Conservation (phyloP, 2,329 filamentous ascomycete species). For the Bipolaris gigantea region DNA sequence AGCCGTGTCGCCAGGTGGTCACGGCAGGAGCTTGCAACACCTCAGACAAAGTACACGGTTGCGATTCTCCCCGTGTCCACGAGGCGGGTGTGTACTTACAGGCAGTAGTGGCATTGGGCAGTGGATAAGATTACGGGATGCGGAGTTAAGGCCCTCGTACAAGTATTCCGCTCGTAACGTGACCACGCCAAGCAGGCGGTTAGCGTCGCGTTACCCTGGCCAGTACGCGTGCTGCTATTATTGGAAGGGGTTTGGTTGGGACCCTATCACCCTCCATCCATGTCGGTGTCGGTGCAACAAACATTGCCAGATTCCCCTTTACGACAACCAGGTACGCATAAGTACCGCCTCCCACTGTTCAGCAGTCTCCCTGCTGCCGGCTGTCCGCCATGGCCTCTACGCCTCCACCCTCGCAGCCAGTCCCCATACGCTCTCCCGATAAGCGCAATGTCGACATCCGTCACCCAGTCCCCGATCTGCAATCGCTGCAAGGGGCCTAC, state of each 20-base stretch:
- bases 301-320: slow-evolving; percentile 21
- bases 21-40: background rate
- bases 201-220: slow-evolving; percentile 14
- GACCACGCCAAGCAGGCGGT: slow-evolving; percentile 16
- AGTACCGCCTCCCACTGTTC: background rate
- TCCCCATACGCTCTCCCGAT: slow-evolving; percentile 24
- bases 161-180: slow-evolving; percentile 3
- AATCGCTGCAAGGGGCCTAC: slow-evolving; percentile 63
- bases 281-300: slow-evolving; percentile 20
- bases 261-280: slow-evolving; percentile 5
- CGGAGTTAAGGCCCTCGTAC: slow-evolving; percentile 1
- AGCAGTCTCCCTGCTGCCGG: slow-evolving; percentile 3
- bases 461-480: slow-evolving; percentile 65
- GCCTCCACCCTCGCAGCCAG: slow-evolving; percentile 21
- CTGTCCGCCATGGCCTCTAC: slow-evolving; percentile 29
- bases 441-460: slow-evolving; percentile 31
- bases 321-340: background rate
- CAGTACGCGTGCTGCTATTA: slow-evolving; percentile 24
- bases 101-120: background rate
- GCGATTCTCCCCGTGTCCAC: background rate
- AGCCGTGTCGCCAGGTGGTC: background rate
- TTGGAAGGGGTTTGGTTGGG: slow-evolving; percentile 19
- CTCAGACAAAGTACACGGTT: background rate
- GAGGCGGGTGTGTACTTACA: background rate
- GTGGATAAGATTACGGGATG: slow-evolving; percentile 4